Evolutionary conservation across 2,329 filamentous ascomycete species (phyloP).

Genomic region (Penicillium freii): DNA sequence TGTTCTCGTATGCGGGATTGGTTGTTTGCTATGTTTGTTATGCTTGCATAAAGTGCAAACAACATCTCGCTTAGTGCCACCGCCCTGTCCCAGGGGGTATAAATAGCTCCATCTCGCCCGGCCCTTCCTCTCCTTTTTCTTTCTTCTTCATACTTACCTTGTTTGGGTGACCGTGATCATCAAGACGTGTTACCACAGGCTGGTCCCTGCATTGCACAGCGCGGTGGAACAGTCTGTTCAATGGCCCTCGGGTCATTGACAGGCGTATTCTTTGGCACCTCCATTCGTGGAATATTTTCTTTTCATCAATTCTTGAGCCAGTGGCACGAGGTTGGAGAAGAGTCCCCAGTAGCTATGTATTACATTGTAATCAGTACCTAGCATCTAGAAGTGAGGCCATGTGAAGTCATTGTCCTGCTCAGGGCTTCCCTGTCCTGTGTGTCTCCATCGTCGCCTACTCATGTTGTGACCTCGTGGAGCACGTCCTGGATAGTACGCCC

Average conservation of each 20-base stretch:
- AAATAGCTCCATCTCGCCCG: conserved; percentile 25
- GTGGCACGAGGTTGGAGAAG: conserved; percentile 36
- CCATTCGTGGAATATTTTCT: conserved; percentile 27
- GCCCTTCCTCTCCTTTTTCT: conserved; percentile 34
- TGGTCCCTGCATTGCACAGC: conserved; percentile 59
- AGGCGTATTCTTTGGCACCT: conserved; percentile 42
- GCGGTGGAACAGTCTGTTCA: conserved; percentile 52
- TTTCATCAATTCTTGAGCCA: conserved; percentile 37
- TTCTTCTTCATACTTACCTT: conserved; percentile 55
- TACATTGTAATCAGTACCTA: no score
- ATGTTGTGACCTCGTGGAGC: no score
- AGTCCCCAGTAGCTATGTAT: neutral
- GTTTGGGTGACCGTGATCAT: conserved; percentile 50
- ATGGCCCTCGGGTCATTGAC: conserved; percentile 46
- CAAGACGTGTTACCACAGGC: conserved; percentile 46
- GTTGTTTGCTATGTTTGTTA: neutral
- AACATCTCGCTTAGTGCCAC: conserved; percentile 34
- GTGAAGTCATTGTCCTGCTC: no score
- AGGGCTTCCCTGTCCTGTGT: no score
- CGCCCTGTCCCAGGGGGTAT: conserved; percentile 18
- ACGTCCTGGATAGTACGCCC: no score
- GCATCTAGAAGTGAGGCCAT: no score
- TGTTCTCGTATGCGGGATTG: neutral
- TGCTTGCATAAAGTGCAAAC: neutral
- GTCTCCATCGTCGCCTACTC: no score